phyloP scores from a whole-genome alignment of 2,329 filamentous ascomycete genomes.

The Neodidymelliopsis sp. region DNA sequence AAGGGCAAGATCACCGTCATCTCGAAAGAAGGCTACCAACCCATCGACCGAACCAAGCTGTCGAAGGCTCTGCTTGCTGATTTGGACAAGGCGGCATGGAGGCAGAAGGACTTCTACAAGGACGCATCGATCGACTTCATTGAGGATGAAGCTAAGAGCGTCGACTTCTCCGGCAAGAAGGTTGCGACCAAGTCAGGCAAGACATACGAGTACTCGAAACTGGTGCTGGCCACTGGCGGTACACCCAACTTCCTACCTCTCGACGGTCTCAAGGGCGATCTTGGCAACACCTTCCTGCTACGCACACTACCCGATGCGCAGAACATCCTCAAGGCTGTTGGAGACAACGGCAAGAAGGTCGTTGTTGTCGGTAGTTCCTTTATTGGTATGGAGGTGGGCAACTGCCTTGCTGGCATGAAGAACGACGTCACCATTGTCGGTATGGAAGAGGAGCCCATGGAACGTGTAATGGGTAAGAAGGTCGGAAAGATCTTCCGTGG shows the following conservation, averaged over 20 bases:
- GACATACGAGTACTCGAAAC: conserved; percentile 80
- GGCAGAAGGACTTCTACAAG: conserved; percentile 79
- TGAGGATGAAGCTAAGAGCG: conserved; percentile 68
- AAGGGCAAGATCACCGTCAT: conserved; percentile 82
- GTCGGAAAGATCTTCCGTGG: conserved; percentile 83
- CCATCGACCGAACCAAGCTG: conserved; percentile 93
- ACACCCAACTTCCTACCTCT: conserved; percentile 78
- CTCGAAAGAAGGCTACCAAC: conserved; percentile 81
- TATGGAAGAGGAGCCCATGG: conserved; percentile 83
- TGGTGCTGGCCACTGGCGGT: conserved; percentile 89
- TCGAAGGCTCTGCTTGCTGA: conserved; percentile 93
- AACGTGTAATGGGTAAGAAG: conserved; percentile 82
- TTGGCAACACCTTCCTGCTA: conserved; percentile 87
- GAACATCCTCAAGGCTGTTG: conserved; percentile 79
- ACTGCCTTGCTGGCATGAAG: conserved; percentile 74
- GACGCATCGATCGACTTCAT: conserved; percentile 64
- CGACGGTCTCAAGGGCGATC: conserved; percentile 79
- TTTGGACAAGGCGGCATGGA: conserved; percentile 76
- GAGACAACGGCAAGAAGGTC: conserved; percentile 85
- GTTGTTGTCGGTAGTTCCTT: conserved; percentile 93
- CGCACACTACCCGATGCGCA: conserved; percentile 79
- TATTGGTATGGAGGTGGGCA: conserved; percentile 98
- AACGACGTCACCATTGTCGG: conserved; percentile 88
- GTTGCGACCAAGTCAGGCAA: conserved; percentile 78
- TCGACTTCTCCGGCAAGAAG: conserved; percentile 78